phyloP scores from a whole-genome alignment of 192 early-diverging fungal species.

The Spizellomyces punctatus region DNA sequence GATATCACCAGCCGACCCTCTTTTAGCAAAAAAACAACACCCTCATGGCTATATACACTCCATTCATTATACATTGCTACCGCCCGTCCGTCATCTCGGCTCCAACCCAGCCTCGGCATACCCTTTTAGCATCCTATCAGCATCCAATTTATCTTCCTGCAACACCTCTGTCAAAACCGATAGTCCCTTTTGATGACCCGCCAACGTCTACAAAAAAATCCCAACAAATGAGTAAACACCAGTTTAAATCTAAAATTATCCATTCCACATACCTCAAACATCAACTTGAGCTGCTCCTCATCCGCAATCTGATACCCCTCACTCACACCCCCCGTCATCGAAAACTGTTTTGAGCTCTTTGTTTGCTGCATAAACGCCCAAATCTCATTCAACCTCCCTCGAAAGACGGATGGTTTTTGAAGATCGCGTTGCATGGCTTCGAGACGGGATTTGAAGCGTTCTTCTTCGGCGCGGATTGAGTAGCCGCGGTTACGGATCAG shows the following conservation, averaged over 20 bases:
- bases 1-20: too few relatives aligned
- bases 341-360: conserved; percentile 52
- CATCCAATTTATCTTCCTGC: conserved; percentile 59
- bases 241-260: too few relatives aligned
- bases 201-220: conserved; percentile 41
- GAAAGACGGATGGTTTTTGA: conserved; percentile 75
- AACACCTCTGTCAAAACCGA: conserved; percentile 66
- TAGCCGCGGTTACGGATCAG: conserved; percentile 81
- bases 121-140: conserved; percentile 29
- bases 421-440: conserved; percentile 78
- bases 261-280: conserved; percentile 52
- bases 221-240: too few relatives aligned
- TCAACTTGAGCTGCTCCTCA: conserved; percentile 58
- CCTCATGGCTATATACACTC: not conserved
- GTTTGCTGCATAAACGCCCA: conserved; percentile 78
- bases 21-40: not conserved
- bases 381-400: conserved; percentile 80
- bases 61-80: too few relatives aligned
- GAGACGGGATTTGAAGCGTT: conserved; percentile 70
- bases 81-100: too few relatives aligned
- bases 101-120: conserved; percentile 33
- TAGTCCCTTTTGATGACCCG: conserved; percentile 69
- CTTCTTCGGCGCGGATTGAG: conserved; percentile 82
- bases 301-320: conserved; percentile 57
- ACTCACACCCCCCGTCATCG: conserved; percentile 42